phyloP scores from a whole-genome alignment of 192 early-diverging fungal species.

The Rhizophlyctis rosea region DNA sequence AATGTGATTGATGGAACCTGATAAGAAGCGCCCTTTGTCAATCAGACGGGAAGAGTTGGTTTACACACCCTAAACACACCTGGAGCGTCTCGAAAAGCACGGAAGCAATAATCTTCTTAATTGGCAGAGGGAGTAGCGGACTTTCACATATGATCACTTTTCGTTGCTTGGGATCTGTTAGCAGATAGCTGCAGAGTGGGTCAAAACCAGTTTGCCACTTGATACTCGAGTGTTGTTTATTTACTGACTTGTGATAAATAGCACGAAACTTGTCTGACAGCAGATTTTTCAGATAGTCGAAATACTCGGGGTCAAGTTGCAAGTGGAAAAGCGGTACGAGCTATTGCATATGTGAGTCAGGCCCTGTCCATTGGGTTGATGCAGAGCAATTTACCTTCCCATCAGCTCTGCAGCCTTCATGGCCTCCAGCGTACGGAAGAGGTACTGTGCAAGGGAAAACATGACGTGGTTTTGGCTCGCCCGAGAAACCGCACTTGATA shows the following conservation, averaged over 20 bases:
- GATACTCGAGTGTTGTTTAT: no score
- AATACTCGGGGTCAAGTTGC: not conserved
- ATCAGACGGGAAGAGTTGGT: no score
- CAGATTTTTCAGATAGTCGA: not conserved
- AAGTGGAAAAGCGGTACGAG: slow-evolving; percentile 14
- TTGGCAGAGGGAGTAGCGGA: slow-evolving; percentile 59
- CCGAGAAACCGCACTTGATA: slow-evolving; percentile 83
- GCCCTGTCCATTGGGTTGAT: slow-evolving; percentile 1
- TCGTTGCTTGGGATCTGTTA: slow-evolving; percentile 79
- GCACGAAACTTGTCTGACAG: slow-evolving; percentile 6
- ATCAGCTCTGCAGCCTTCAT: slow-evolving; percentile 29
- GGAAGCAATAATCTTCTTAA: slow-evolving; percentile 67
- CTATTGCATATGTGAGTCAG: slow-evolving; percentile 17
- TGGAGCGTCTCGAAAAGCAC: slow-evolving; percentile 75
- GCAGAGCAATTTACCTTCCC: slow-evolving; percentile 20
- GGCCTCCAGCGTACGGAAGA: slow-evolving; percentile 19
- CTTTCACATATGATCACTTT: slow-evolving; percentile 82
- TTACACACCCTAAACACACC: no score
- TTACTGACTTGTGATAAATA: slow-evolving; percentile 13
- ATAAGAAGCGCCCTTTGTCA: not conserved
- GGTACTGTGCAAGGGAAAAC: slow-evolving; percentile 51
- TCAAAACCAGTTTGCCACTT: not conserved
- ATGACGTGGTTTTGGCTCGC: slow-evolving; percentile 75
- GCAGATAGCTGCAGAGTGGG: slow-evolving; percentile 45
- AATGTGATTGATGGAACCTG: slow-evolving; percentile 78